Base-by-base conservation (phyloP, 805 yeast species). In the Sugiyamaella boreocaroliniensis region DNA sequence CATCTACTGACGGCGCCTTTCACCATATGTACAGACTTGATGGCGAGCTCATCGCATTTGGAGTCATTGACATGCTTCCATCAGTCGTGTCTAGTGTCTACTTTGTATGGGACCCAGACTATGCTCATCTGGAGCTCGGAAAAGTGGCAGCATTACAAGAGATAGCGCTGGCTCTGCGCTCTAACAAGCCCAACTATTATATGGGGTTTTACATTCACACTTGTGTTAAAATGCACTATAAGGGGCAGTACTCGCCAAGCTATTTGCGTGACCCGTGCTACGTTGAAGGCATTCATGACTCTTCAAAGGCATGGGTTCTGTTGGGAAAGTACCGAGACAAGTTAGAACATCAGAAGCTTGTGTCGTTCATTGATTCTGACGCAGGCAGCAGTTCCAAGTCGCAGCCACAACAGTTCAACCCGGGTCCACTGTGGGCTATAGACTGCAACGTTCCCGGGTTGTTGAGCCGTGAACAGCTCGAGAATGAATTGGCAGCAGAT, bases 31-130 rank as follows among this genome's bases (percentile, higher is more conserved):
- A 88, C 63, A 86, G 84, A 60, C 65, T 76, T 15, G 78, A 86
- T 45, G 80, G 68, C 3, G 73, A 76, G 55, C 71, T 89, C 18
- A 78, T 86, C 42, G 96, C 92, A 0, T 69, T 89, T 37, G 86
- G 86, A 0, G 87, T 89, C 0, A 63, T 85, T 29, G 97, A 89
- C 66, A 70, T 89, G 18, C 66, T 90, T 34, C 95, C 96, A 0
- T 67, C 79, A 22, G 45, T 61, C 19, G 66, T 90, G 0, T 88
- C 96, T 0, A 82, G 95, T 0, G 90, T 90, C 1, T 89, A 90
- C 65, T 86, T 90, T 64, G 80, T 89, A 11, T 88, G 93, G 86
- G 90, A 89, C 63, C 93, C 95, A 0, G 90, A 82, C 50, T 84
- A 75, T 63, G 81, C 83, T 4, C 74, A 79, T 49, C 69, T 82